Percentiles rank a stretch among this genome's conserved stretches.
Evolutionary conservation across 345 rosid genomes (phyloP).

Genomic region (Ricinus communis): DNA sequence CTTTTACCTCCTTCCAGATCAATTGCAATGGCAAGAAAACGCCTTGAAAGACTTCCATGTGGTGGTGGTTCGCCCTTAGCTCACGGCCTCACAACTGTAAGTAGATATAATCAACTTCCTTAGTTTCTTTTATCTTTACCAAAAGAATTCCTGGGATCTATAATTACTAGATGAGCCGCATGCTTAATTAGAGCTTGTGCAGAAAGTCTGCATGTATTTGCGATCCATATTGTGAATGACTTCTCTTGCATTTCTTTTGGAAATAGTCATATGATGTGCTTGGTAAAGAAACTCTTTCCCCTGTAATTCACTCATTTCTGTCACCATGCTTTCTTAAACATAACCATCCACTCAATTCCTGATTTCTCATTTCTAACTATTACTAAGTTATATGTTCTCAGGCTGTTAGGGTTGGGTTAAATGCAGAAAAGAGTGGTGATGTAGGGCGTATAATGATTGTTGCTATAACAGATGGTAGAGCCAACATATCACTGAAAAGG

Average conservation of each 20-base stretch:
- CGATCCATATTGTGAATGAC: not conserved
- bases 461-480: slow-evolving; percentile 93
- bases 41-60: slow-evolving; percentile 97
- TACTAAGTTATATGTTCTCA: slow-evolving; percentile 19
- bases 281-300: slow-evolving; percentile 5
- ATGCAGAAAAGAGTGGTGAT: slow-evolving; percentile 97
- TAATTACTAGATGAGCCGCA: not conserved
- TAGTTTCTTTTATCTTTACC: not conserved
- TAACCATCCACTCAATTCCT: not conserved
- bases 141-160: not conserved
- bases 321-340: not conserved
- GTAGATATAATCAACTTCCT: slow-evolving; percentile 18
- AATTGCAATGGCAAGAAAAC: slow-evolving; percentile 95
- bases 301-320: not conserved
- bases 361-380: slow-evolving; percentile 14
- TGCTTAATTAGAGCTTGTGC: not conserved
- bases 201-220: not conserved
- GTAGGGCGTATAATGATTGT: slow-evolving; percentile 96
- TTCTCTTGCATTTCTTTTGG: not conserved
- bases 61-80: slow-evolving; percentile 99
- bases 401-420: slow-evolving; percentile 95
- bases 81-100: slow-evolving; percentile 92
- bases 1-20: slow-evolving; percentile 96
- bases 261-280: not conserved
- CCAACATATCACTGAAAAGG: slow-evolving; percentile 86